phyloP scores from a whole-genome alignment of 495 filamentous ascomycete species.

The Neurospora hispaniola region DNA sequence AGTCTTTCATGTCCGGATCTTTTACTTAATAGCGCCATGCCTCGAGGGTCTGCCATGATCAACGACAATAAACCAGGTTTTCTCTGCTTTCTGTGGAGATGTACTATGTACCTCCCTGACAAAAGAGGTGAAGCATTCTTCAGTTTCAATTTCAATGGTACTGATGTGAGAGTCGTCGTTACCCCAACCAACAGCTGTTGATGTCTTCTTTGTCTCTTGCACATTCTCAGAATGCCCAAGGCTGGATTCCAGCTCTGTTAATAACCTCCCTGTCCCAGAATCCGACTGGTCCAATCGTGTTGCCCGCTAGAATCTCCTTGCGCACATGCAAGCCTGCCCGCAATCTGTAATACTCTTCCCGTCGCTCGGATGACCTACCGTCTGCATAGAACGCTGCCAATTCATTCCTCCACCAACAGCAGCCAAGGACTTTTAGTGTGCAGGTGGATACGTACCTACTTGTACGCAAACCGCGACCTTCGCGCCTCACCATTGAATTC shows the following conservation, averaged over 20 bases:
- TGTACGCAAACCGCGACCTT: not conserved
- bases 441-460: not conserved
- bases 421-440: not conserved
- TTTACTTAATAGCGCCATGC: not conserved
- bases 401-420: not conserved
- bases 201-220: not conserved
- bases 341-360: not conserved
- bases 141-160: not conserved
- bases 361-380: not conserved
- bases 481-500: not conserved
- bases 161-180: not conserved
- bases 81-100: not conserved
- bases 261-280: too few relatives aligned
- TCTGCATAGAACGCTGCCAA: not conserved
- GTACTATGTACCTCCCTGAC: not conserved
- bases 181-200: not conserved
- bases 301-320: not conserved
- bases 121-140: not conserved
- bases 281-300: not conserved
- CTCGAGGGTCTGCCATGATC: not conserved
- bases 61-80: not conserved
- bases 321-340: not conserved
- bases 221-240: not conserved
- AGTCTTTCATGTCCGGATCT: not conserved
- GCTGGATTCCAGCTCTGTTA: not conserved